Percentiles rank a stretch among this genome's conserved stretches.
These are phyloP conservation scores for Nephelium lappaceum DNA, from an alignment of 345 rosid genomes.

Conservation along the genomic window DNA sequence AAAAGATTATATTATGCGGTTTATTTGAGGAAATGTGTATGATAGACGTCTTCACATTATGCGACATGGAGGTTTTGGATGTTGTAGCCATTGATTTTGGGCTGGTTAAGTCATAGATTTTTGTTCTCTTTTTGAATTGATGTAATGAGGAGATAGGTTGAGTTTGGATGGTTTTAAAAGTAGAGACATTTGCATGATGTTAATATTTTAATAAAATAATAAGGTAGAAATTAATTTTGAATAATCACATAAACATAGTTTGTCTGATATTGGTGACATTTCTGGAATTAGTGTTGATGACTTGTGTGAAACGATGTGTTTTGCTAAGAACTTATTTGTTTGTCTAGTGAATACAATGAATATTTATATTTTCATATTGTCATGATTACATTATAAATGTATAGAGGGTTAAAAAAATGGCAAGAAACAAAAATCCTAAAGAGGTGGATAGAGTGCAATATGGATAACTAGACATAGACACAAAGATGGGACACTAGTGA, in stretches of 20 bases:
- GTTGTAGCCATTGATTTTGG: conserved; percentile 19
- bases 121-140: conserved; percentile 27
- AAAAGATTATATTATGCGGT: neutral
- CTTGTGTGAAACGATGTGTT: too few relatives aligned
- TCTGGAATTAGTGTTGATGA: too few relatives aligned
- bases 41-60: neutral
- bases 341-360: neutral
- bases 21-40: conserved; percentile 9
- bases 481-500: too few relatives aligned
- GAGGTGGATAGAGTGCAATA: too few relatives aligned
- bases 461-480: too few relatives aligned
- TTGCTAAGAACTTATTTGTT: too few relatives aligned
- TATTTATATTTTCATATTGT: neutral
- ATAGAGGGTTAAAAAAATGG: too few relatives aligned
- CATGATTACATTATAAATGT: too few relatives aligned
- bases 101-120: neutral
- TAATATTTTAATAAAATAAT: neutral
- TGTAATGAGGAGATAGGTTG: neutral
- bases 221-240: too few relatives aligned
- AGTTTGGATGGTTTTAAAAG: neutral
- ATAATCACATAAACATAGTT: too few relatives aligned
- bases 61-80: conserved; percentile 4
- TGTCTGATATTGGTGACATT: too few relatives aligned
- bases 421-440: too few relatives aligned
- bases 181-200: neutral